Percentiles rank a stretch among this genome's conserved stretches.
Conservation (phyloP, 2,329 filamentous ascomycete genomes). For the Alternaria alternata region DNA sequence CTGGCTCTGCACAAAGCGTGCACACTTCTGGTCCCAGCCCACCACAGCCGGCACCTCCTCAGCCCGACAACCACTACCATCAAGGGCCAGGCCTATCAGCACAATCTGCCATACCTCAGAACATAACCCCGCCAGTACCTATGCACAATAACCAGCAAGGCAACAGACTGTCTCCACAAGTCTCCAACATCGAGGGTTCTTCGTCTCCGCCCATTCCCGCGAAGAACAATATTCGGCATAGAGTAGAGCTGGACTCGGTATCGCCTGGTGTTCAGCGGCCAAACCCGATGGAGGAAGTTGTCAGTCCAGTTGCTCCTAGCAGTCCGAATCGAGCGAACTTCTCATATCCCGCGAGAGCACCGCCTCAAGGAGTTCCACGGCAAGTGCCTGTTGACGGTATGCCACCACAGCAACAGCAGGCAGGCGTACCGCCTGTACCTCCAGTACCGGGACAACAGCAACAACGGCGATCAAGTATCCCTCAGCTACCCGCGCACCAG, state of each 20-base stretch:
- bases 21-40: slow-evolving; percentile 46
- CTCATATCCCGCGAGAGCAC: slow-evolving; percentile 45
- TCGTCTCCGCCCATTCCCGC: slow-evolving; percentile 45
- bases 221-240: slow-evolving; percentile 47
- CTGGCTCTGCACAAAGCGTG: slow-evolving; percentile 34
- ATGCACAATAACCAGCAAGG: slow-evolving; percentile 9
- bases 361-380: slow-evolving; percentile 43
- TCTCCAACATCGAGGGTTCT: slow-evolving; percentile 17
- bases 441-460: slow-evolving; percentile 9
- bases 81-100: slow-evolving; percentile 23
- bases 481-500: slow-evolving; percentile 7
- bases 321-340: slow-evolving; percentile 46
- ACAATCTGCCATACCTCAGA: slow-evolving; percentile 22
- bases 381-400: slow-evolving; percentile 28
- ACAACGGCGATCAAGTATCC: slow-evolving; percentile 2
- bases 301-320: slow-evolving; percentile 36
- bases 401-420: slow-evolving; percentile 18
- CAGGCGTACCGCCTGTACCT: slow-evolving; percentile 8
- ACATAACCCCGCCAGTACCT: slow-evolving; percentile 14
- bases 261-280: slow-evolving; percentile 46
- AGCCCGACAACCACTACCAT: slow-evolving; percentile 20
- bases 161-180: slow-evolving; percentile 13
- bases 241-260: slow-evolving; percentile 45
- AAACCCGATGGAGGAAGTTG: slow-evolving; percentile 39
- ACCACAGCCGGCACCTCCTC: slow-evolving; percentile 38